phyloP scores from a whole-genome alignment of 129 eudicot genomes.

The Saposhnikovia divaricata region DNA sequence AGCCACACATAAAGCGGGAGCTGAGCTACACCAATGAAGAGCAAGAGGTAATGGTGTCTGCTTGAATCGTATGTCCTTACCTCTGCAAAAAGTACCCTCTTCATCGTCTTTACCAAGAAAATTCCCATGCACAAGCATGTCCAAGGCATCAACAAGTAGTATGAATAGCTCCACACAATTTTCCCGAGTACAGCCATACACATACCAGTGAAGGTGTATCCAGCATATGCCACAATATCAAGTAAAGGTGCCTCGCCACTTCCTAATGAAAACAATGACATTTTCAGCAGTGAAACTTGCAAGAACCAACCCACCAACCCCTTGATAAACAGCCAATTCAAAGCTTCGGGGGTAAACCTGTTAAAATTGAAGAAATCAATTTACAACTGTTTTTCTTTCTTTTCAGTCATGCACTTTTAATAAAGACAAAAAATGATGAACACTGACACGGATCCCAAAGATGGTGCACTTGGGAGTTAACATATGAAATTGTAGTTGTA shows the following conservation, averaged over 20 bases:
- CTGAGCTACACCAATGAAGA: conserved; percentile 29
- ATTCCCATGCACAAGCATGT: conserved; percentile 32
- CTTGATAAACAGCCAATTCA: conserved; percentile 30
- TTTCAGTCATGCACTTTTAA: background rate
- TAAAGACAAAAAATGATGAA: background rate
- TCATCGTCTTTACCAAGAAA: conserved; percentile 28
- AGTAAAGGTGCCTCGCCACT: conserved; percentile 35
- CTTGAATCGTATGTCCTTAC: conserved; percentile 26
- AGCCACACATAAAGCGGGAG: conserved; percentile 31
- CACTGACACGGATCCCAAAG: background rate
- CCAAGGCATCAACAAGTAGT: conserved; percentile 28
- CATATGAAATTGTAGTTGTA: background rate
- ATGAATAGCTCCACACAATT: conserved; percentile 25
- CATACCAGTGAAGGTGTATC: conserved; percentile 30
- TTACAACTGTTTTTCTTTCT: background rate
- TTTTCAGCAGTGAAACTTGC: conserved; percentile 22
- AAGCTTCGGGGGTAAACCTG: conserved; percentile 30
- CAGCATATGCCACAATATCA: conserved; percentile 39
- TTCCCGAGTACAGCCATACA: conserved; percentile 24
- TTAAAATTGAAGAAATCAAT: background rate
- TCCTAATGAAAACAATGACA: conserved; percentile 24
- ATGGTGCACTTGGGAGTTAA: background rate
- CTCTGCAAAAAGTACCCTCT: conserved; percentile 23
- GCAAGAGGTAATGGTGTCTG: conserved; percentile 31
- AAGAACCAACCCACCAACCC: conserved; percentile 32